Evolutionary conservation across 495 filamentous ascomycete genomes (phyloP), one percentile per base, ranked within the genome.

Genomic region (Neurospora sp.): DNA sequence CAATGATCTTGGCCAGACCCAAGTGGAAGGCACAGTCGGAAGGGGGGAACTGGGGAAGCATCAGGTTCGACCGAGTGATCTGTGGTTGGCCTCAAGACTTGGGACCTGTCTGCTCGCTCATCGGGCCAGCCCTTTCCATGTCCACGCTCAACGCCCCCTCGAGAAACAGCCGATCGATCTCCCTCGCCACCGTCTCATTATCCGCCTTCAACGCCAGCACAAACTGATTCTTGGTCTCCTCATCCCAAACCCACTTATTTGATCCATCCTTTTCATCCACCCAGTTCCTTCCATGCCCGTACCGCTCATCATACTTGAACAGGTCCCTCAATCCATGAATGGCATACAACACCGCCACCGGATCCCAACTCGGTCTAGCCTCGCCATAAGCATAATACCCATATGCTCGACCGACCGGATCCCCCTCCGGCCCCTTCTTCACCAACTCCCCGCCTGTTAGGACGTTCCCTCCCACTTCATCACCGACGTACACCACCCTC

Each of bases 341-440:
- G 6, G 83, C 85, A 54, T 87, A 86, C 18, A 84, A 44, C 3
- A 84, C 77, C 0, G 84, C 81, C 42, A 86, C 74, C 4, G 83
- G 84, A 75, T 87, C 85, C 83, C 83, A 87, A 0, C 84, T 84
- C 5, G 78, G 72, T 27, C 82, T 76, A 1, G 75, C 44, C 10
- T 66, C 78, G 16, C 74, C 74, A 66, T 82, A 84, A 35, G 79
- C 78, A 73, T 84, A 82, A 72, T 80, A 84, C 8, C 74, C 70
- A 70, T 86, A 87, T 1, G 84, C 85, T 41, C 78, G 76, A 1
- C 78, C 75, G 0, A 86, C 80, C 3, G 84, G 85, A 39, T 86
- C 84, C 5, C 66, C 74, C 11, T 35, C 41, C 0, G 76, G 81
- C 0, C 78, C 84, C 14, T 83, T 54, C 0, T 70, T 70, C 70